Evolutionary conservation across 1,139 yeast species (phyloP).

Genomic region (Geotrichum macrosporum): DNA sequence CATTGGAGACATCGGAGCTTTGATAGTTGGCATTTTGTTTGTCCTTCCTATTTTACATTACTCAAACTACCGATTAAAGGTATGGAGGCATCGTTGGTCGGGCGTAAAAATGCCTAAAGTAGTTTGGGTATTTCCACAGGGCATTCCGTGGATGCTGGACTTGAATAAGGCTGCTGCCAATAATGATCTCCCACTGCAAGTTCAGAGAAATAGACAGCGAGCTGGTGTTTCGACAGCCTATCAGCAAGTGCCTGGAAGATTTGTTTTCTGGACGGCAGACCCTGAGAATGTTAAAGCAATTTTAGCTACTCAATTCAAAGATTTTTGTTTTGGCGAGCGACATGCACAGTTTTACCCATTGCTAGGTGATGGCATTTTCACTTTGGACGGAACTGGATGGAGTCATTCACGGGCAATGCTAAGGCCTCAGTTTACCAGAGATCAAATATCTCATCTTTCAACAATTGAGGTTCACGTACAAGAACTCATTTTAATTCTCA

Average conservation of each 20-base stretch:
- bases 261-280: constrained; percentile 39
- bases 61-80: background rate
- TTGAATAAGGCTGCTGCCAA: background rate
- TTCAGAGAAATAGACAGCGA: background rate
- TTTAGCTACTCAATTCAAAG: constrained; percentile 43
- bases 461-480: constrained; percentile 43
- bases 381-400: constrained; percentile 55
- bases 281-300: constrained; percentile 45
- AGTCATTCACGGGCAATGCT: constrained; percentile 54
- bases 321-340: constrained; percentile 50
- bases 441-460: constrained; percentile 50
- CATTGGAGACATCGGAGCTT: background rate
- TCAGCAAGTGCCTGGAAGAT: constrained; percentile 4
- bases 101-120: background rate
- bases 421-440: constrained; percentile 55
- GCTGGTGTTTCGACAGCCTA: background rate
- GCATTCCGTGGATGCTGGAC: background rate
- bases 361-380: constrained; percentile 55
- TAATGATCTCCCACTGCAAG: background rate
- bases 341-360: constrained; percentile 44
- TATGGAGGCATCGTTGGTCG: background rate
- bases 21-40: background rate
- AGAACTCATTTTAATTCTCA: constrained; percentile 33
- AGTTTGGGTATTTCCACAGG: background rate
- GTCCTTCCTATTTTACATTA: background rate